Conservation (phyloP, 257 asterid genomes). For the Gentiana macrophylla region DNA sequence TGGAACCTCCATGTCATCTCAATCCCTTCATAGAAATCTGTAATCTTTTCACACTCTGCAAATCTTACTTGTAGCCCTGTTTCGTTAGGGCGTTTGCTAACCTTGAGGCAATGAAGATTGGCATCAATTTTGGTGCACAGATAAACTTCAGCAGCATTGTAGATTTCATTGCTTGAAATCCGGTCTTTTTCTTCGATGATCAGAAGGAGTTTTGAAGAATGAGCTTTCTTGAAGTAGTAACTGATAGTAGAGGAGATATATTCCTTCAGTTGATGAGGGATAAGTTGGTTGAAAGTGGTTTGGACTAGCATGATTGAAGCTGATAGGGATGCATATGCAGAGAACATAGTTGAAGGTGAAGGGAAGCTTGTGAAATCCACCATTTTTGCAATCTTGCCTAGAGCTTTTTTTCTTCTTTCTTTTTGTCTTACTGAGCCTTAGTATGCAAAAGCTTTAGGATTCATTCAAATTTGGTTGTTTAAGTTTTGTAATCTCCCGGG, state of each 20-base stretch:
- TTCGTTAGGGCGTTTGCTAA: slow-evolving; percentile 1
- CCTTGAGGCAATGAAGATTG: slow-evolving; percentile 3
- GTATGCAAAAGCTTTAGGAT: too few relatives aligned
- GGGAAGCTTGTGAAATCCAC: not conserved
- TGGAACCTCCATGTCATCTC: slow-evolving; percentile 1
- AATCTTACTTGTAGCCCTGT: not conserved
- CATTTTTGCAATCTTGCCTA: not conserved
- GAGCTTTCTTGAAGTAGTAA: not conserved
- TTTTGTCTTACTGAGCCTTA: too few relatives aligned
- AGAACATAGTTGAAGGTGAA: slow-evolving; percentile 4
- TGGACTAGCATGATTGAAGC: slow-evolving; percentile 6
- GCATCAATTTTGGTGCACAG: slow-evolving; percentile 1
- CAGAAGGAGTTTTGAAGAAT: not conserved
- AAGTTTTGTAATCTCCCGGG: too few relatives aligned
- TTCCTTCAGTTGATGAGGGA: not conserved
- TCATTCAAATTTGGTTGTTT: too few relatives aligned
- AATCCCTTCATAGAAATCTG: not conserved
- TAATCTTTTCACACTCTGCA: slow-evolving; percentile 3
- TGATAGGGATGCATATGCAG: slow-evolving; percentile 6
- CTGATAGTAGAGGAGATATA: not conserved
- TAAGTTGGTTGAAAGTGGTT: slow-evolving; percentile 3
- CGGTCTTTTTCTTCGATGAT: slow-evolving; percentile 1
- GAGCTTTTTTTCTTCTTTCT: not conserved
- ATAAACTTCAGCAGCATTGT: slow-evolving; percentile 8
- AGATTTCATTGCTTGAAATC: slow-evolving; percentile 1